Conservation (phyloP, 2,329 filamentous ascomycete genomes). For the Fusarium veterinarium region DNA sequence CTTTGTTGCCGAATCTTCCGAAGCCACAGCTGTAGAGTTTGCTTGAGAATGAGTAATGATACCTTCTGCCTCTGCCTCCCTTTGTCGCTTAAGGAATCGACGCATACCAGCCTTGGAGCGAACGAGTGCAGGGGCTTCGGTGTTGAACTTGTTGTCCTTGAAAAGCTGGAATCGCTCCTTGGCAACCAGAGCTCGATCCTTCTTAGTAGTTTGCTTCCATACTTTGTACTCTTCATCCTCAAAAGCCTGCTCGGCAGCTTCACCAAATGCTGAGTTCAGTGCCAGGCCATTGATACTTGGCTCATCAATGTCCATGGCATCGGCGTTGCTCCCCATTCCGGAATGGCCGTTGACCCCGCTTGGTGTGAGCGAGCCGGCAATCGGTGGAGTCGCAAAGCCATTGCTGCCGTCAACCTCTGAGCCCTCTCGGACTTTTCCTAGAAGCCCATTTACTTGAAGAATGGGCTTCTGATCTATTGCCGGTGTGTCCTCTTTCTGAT, state of each 20-base stretch:
- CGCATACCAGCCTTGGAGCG: constrained; percentile 90
- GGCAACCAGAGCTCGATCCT: constrained; percentile 86
- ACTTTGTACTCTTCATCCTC: constrained; percentile 96
- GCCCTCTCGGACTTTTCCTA: constrained; percentile 73
- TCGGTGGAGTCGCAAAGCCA: constrained; percentile 85
- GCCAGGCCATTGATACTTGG: constrained; percentile 75
- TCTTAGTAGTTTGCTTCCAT: constrained; percentile 99
- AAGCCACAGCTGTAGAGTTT: constrained; percentile 52
- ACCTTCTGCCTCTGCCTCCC: constrained; percentile 69
- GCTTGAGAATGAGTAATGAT: constrained; percentile 52
- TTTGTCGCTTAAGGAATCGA: constrained; percentile 83
- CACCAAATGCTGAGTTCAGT: constrained; percentile 71
- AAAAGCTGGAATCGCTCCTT: constrained; percentile 90
- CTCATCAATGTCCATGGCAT: constrained; percentile 89
- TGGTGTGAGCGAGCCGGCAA: constrained; percentile 81
- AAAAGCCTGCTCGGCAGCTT: constrained; percentile 79
- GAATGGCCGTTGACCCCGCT: constrained; percentile 75
- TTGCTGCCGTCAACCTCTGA: constrained; percentile 89
- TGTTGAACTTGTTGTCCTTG: constrained; percentile 83
- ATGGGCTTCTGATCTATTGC: constrained; percentile 79
- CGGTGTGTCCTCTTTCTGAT: constrained; percentile 83
- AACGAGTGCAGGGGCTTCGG: constrained; percentile 87
- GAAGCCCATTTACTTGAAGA: constrained; percentile 72
- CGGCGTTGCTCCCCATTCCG: constrained; percentile 77
- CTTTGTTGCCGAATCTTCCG: constrained; percentile 60